Percentiles rank a stretch among this genome's conserved stretches.
phyloP scores from a whole-genome alignment of 169 alveolate species.

The Eimeria sp. region DNA sequence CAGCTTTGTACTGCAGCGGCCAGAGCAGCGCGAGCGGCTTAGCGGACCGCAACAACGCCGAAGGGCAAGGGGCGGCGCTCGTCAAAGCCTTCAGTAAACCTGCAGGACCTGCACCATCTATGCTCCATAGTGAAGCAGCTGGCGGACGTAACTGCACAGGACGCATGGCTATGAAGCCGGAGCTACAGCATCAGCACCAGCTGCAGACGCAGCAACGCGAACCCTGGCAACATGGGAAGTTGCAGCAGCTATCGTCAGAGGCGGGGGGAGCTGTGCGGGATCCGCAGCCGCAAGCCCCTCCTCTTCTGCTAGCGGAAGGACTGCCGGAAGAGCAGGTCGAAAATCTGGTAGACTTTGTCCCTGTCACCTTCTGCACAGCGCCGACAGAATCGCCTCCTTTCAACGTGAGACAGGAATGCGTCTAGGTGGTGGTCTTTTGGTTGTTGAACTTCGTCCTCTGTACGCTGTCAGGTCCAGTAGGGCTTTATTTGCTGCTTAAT shows the following conservation, averaged over 20 bases:
- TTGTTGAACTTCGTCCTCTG: background rate
- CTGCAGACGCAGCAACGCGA: constrained; percentile 7
- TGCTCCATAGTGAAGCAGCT: background rate
- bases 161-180: constrained; percentile 5
- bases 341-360: constrained; percentile 34
- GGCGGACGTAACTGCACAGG: background rate
- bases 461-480: background rate
- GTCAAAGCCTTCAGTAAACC: background rate
- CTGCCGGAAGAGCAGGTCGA: constrained; percentile 7
- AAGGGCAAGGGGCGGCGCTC: background rate
- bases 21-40: background rate
- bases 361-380: constrained; percentile 57
- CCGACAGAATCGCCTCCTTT: constrained; percentile 15
- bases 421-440: background rate
- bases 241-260: background rate
- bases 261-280: background rate
- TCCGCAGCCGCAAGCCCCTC: background rate
- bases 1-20: background rate
- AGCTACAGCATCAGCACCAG: background rate
- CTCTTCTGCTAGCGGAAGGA: constrained; percentile 27
- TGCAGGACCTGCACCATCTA: background rate
- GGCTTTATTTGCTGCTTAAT: background rate
- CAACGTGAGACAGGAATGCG: background rate
- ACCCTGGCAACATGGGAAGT: background rate
- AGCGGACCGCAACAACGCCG: background rate